Evolutionary conservation across 225 moss, liverwort and hornwort genomes (phyloP).

Genomic region (Climacium dendroides): DNA sequence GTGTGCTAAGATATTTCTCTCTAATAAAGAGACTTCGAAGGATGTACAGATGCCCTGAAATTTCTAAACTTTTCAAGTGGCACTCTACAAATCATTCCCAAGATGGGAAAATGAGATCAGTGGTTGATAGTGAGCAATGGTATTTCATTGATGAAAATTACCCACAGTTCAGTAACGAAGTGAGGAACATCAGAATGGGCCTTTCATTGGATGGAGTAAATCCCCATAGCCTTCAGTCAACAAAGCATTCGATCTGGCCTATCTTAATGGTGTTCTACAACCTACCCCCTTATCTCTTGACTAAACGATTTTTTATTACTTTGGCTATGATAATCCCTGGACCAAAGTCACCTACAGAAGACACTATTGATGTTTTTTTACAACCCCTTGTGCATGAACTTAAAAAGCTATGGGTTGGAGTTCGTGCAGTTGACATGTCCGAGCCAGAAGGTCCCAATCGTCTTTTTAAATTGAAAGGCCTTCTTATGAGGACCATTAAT

Average conservation of each 20-base stretch:
- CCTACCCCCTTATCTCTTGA: background rate
- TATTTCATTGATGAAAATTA: background rate
- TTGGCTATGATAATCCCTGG: background rate
- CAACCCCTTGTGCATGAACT: background rate
- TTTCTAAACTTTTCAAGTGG: no score
- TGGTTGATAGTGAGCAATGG: background rate
- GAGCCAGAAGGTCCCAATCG: background rate
- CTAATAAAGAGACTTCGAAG: background rate
- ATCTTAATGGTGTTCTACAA: background rate
- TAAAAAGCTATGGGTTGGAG: background rate
- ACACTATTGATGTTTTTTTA: background rate
- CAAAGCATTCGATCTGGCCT: background rate
- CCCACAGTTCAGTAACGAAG: rapidly evolving
- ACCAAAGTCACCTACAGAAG: background rate
- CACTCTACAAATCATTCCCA: no score
- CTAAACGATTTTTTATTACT: background rate
- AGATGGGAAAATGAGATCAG: no score
- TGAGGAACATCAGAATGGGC: background rate
- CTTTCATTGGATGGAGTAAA: background rate
- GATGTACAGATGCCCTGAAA: background rate
- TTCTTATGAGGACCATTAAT: background rate
- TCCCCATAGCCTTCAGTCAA: background rate
- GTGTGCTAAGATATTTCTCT: background rate
- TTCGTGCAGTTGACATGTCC: background rate
- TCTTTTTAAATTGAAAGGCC: background rate